Evolutionary conservation across 495 filamentous ascomycete genomes (phyloP).

Genomic region (Hyaloscypha hepaticicola): DNA sequence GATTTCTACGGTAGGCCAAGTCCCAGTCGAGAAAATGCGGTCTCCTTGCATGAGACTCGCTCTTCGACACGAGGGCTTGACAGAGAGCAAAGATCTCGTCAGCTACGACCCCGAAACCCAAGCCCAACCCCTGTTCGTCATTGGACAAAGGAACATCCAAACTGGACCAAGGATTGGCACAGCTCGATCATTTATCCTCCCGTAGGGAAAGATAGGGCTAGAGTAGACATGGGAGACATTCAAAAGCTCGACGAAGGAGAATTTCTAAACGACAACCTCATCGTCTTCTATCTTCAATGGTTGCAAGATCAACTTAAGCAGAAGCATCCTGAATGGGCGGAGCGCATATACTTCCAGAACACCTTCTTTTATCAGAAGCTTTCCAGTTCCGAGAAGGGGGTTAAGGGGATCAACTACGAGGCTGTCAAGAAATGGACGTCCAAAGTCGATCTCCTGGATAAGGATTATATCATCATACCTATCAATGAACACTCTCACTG

Average conservation of each 20-base stretch:
- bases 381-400: slow-evolving; percentile 54
- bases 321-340: slow-evolving; percentile 53
- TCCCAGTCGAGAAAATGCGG: neutral
- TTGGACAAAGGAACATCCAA: slow-evolving; percentile 26
- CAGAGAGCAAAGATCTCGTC: slow-evolving; percentile 7
- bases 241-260: slow-evolving; percentile 77
- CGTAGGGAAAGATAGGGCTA: slow-evolving; percentile 66
- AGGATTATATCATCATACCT: slow-evolving; percentile 88
- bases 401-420: slow-evolving; percentile 67
- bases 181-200: slow-evolving; percentile 66
- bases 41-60: neutral
- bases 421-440: slow-evolving; percentile 88
- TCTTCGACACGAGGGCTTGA: slow-evolving; percentile 6
- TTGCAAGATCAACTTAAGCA: slow-evolving; percentile 63
- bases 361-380: slow-evolving; percentile 87
- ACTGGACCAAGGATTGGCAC: slow-evolving; percentile 44
- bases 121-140: neutral
- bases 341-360: slow-evolving; percentile 82
- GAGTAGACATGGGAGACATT: slow-evolving; percentile 78
- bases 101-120: neutral
- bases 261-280: slow-evolving; percentile 89
- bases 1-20: slow-evolving; percentile 12
- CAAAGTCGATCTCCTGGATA: slow-evolving; percentile 78
- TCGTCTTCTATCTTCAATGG: slow-evolving; percentile 80
- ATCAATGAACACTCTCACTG: slow-evolving; percentile 87